Percentiles rank a stretch among this genome's conserved stretches.
Conservation (phyloP, 2,329 filamentous ascomycete genomes). For the Hypoxylon sp. region DNA sequence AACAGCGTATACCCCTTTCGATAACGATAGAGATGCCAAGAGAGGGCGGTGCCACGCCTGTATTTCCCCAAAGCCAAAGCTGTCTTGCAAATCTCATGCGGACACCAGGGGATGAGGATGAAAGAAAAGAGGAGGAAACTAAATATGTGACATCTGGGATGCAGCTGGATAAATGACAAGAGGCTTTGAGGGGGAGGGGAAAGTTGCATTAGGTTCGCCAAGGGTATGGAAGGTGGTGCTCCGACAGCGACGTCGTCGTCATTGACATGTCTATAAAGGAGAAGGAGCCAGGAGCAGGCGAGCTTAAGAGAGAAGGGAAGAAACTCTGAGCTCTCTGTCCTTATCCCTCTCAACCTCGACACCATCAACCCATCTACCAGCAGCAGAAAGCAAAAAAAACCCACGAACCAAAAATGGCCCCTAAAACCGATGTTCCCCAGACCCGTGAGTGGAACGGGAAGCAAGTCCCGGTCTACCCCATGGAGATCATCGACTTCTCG, state of each 20-base stretch:
- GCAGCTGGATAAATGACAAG: slow-evolving; percentile 37
- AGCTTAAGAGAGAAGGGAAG: slow-evolving; percentile 3
- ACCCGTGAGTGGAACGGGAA: slow-evolving; percentile 60
- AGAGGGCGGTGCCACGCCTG: slow-evolving; percentile 25
- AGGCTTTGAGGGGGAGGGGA: slow-evolving; percentile 33
- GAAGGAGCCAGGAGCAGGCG: slow-evolving; percentile 13
- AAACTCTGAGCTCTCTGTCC: slow-evolving; percentile 17
- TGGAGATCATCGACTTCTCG: slow-evolving; percentile 62
- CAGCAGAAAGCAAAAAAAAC: slow-evolving; percentile 7
- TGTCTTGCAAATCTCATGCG: slow-evolving; percentile 24
- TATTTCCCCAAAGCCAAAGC: slow-evolving; percentile 6
- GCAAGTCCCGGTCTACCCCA: slow-evolving; percentile 58
- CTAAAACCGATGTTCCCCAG: slow-evolving; percentile 52
- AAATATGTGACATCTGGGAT: slow-evolving; percentile 27
- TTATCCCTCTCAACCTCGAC: slow-evolving; percentile 16
- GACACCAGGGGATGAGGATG: slow-evolving; percentile 1
- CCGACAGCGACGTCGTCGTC: slow-evolving; percentile 27
- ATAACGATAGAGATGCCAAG: slow-evolving; percentile 38
- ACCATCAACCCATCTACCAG: slow-evolving; percentile 1
- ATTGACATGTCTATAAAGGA: slow-evolving; percentile 34
- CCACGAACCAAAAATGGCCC: slow-evolving; percentile 49
- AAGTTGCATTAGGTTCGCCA: slow-evolving; percentile 33
- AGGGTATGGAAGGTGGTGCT: slow-evolving; percentile 36
- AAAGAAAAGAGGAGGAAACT: slow-evolving; percentile 1
- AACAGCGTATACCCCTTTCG: slow-evolving; percentile 34